These are phyloP conservation scores for Claviceps pazoutovae DNA, from an alignment of 2,329 filamentous ascomycete genomes.

Conservation along the genomic window DNA sequence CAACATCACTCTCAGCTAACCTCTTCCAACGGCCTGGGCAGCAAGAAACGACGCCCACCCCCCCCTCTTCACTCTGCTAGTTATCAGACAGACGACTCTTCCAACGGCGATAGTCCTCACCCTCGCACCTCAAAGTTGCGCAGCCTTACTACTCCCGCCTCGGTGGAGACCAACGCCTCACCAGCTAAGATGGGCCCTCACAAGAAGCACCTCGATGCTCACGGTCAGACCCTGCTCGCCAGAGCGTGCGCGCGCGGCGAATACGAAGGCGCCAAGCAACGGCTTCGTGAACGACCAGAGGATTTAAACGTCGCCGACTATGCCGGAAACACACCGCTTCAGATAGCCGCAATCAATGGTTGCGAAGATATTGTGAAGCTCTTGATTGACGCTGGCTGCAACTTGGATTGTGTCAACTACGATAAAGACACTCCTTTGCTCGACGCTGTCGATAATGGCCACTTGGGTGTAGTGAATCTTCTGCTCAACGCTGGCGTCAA, in stretches of 20 bases:
- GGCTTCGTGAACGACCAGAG: conserved; percentile 65
- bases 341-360: conserved; percentile 82
- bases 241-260: conserved; percentile 79
- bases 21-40: conserved; percentile 36
- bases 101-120: conserved; percentile 44
- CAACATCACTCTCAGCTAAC: conserved; percentile 40
- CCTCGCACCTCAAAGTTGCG: conserved; percentile 44
- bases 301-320: conserved; percentile 85
- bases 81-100: conserved; percentile 55
- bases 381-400: conserved; percentile 71
- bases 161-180: conserved; percentile 47
- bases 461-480: conserved; percentile 74
- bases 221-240: conserved; percentile 82
- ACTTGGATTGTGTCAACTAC: conserved; percentile 64
- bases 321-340: conserved; percentile 88
- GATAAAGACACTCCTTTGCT: conserved; percentile 88
- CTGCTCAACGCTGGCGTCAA: conserved; percentile 80
- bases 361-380: conserved; percentile 78
- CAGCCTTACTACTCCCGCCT: conserved; percentile 39
- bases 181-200: conserved; percentile 55
- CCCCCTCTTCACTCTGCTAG: conserved; percentile 48
- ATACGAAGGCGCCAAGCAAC: conserved; percentile 61
- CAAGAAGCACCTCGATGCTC: conserved; percentile 82
- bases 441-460: conserved; percentile 91
- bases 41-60: conserved; percentile 48